A percentile compares a stretch with the other conserved stretches of the same genome.
Conservation (phyloP, 805 yeast species). For the Candida maltosa region DNA sequence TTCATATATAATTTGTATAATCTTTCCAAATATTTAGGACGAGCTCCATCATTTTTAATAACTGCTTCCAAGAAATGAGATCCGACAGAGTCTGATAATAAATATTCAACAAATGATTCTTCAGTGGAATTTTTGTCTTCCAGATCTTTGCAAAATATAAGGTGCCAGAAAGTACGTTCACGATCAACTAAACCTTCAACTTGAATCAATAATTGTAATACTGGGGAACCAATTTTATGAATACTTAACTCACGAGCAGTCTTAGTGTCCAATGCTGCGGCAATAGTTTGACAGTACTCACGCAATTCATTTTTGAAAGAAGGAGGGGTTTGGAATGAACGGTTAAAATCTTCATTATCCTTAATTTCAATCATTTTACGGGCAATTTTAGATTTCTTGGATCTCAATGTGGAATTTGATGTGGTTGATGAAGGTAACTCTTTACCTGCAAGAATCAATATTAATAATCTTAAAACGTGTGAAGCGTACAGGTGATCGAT, state of each 20-base stretch:
- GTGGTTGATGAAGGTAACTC: slow-evolving; percentile 70
- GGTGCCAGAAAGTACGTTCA: slow-evolving; percentile 68
- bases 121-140: slow-evolving; percentile 57
- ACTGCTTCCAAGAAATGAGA: slow-evolving; percentile 83
- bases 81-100: slow-evolving; percentile 86
- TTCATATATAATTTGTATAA: slow-evolving; percentile 69
- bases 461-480: slow-evolving; percentile 73
- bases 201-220: slow-evolving; percentile 71
- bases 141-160: slow-evolving; percentile 50
- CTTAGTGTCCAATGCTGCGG: slow-evolving; percentile 31
- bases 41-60: slow-evolving; percentile 55
- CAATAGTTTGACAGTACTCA: slow-evolving; percentile 42
- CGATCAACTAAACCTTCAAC: slow-evolving; percentile 79
- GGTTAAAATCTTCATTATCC: slow-evolving; percentile 69
- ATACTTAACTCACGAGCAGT: slow-evolving; percentile 69
- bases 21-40: slow-evolving; percentile 67
- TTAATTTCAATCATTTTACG: slow-evolving; percentile 89
- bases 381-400: slow-evolving; percentile 82
- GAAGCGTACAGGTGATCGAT: slow-evolving; percentile 79
- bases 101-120: slow-evolving; percentile 78
- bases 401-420: slow-evolving; percentile 70
- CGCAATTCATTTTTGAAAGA: slow-evolving; percentile 62
- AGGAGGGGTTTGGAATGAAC: slow-evolving; percentile 65
- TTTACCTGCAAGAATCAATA: slow-evolving; percentile 73
- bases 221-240: slow-evolving; percentile 84